These are phyloP conservation scores for Malus asiatica DNA, from an alignment of 306 rosid genomes.

Conservation along the genomic window DNA sequence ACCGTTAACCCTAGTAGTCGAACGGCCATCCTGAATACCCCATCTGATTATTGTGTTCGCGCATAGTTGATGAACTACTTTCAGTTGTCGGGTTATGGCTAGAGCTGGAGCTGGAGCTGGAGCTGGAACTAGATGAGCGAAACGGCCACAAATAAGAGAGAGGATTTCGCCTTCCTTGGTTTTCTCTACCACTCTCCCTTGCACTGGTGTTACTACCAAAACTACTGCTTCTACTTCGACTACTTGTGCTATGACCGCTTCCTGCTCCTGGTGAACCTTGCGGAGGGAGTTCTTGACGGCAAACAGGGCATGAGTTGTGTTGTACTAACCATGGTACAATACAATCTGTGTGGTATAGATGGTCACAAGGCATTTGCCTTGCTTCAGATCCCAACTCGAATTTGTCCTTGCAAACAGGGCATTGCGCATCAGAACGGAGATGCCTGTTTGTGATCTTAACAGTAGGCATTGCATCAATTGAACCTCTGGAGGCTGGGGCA, in stretches of 20 bases:
- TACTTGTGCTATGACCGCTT: constrained; percentile 17
- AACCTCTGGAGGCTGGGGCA: constrained; percentile 53
- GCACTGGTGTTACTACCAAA: constrained; percentile 14
- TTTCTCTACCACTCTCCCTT: constrained; percentile 41
- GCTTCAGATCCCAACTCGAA: constrained; percentile 65
- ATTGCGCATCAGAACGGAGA: constrained; percentile 62
- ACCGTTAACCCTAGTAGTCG: constrained; percentile 23
- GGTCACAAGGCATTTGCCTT: constrained; percentile 69
- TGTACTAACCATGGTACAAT: constrained; percentile 71
- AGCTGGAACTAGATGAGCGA: constrained; percentile 50
- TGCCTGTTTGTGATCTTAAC: constrained; percentile 49
- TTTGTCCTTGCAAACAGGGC: constrained; percentile 64
- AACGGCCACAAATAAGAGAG: constrained; percentile 61
- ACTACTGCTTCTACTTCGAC: constrained; percentile 30
- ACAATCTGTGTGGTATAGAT: constrained; percentile 60
- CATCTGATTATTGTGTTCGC: constrained; percentile 29
- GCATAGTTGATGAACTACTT: constrained; percentile 37
- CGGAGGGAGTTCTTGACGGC: constrained; percentile 62
- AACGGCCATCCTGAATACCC: constrained; percentile 62
- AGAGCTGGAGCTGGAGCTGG: constrained; percentile 38
- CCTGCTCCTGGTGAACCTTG: constrained; percentile 40
- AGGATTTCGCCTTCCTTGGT: constrained; percentile 44
- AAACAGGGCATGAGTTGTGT: constrained; percentile 74
- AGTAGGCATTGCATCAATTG: constrained; percentile 65
- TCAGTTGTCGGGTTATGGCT: constrained; percentile 28